phyloP scores from a whole-genome alignment of 2,329 filamentous ascomycete genomes.

The Fusarium sp. region DNA sequence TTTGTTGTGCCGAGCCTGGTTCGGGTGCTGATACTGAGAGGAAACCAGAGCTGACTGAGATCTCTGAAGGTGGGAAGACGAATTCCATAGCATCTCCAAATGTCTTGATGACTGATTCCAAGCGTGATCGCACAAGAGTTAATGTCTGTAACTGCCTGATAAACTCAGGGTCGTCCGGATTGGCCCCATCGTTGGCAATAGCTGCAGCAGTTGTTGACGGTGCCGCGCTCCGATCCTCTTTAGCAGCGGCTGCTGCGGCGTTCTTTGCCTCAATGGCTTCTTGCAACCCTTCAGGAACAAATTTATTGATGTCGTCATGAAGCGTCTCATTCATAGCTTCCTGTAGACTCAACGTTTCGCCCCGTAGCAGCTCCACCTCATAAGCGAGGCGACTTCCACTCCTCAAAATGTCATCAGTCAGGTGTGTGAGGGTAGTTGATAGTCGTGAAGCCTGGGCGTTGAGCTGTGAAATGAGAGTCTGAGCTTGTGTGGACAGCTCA shows the following conservation, averaged over 20 bases:
- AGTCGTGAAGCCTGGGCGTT: conserved; percentile 89
- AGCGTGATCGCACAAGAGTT: conserved; percentile 82
- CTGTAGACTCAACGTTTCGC: conserved; percentile 83
- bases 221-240: conserved; percentile 35
- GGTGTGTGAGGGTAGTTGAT: conserved; percentile 82
- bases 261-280: conserved; percentile 47
- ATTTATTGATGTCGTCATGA: conserved; percentile 77
- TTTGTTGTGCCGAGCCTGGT: conserved; percentile 70
- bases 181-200: conserved; percentile 12
- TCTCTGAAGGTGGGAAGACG: conserved; percentile 87
- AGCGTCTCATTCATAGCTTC: conserved; percentile 82
- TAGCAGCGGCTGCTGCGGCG: conserved; percentile 24
- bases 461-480: conserved; percentile 86
- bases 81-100: conserved; percentile 98
- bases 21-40: conserved; percentile 91
- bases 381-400: conserved; percentile 91
- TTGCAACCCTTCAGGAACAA: conserved; percentile 69
- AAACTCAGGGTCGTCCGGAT: conserved; percentile 69
- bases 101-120: conserved; percentile 89
- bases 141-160: conserved; percentile 85
- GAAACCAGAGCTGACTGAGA: conserved; percentile 86
- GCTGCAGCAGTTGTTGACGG: conserved; percentile 41
- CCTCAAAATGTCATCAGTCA: conserved; percentile 94
- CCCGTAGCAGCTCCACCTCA: conserved; percentile 92
- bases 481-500: conserved; percentile 84